Conservation (phyloP, 306 rosid genomes). For the Dicorynia guianensis region DNA sequence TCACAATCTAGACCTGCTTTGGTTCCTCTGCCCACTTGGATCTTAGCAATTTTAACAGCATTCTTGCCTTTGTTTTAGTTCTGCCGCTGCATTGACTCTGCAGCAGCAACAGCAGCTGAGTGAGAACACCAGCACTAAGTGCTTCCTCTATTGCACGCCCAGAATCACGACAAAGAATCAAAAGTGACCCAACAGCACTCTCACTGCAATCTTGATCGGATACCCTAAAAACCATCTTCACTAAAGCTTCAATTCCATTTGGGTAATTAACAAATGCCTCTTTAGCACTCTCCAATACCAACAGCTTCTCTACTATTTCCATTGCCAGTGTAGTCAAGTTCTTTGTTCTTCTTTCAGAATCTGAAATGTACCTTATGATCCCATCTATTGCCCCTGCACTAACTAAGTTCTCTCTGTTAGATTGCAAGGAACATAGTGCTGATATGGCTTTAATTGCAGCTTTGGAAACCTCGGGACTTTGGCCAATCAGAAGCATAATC, state of each 20-base stretch:
- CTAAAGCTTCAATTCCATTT: slow-evolving; percentile 57
- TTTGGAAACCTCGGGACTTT: slow-evolving; percentile 51
- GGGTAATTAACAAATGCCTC: slow-evolving; percentile 56
- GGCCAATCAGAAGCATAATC: slow-evolving; percentile 44
- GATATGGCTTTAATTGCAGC: slow-evolving; percentile 71
- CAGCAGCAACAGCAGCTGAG: slow-evolving; percentile 79
- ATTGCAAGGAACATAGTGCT: slow-evolving; percentile 57
- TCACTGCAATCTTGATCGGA: slow-evolving; percentile 81
- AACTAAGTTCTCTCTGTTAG: slow-evolving; percentile 59
- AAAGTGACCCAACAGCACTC: slow-evolving; percentile 68
- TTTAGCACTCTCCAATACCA: slow-evolving; percentile 63
- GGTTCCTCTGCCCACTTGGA: slow-evolving; percentile 68
- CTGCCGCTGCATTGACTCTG: slow-evolving; percentile 77
- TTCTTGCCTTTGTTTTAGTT: slow-evolving; percentile 84
- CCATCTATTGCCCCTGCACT: slow-evolving; percentile 63
- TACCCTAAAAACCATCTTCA: slow-evolving; percentile 77
- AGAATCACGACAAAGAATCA: slow-evolving; percentile 61
- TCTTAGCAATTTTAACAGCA: slow-evolving; percentile 83
- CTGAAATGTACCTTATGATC: slow-evolving; percentile 58
- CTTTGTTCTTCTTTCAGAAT: slow-evolving; percentile 47
- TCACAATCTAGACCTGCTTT: slow-evolving; percentile 46
- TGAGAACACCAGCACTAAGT: slow-evolving; percentile 71
- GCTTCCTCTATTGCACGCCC: slow-evolving; percentile 77
- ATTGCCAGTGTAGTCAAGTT: slow-evolving; percentile 57
- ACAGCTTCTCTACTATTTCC: slow-evolving; percentile 66